Evolutionary conservation across 1,139 yeast genomes (phyloP), one percentile per base, ranked within the genome.

Genomic region (Yamadazyma sp.): DNA sequence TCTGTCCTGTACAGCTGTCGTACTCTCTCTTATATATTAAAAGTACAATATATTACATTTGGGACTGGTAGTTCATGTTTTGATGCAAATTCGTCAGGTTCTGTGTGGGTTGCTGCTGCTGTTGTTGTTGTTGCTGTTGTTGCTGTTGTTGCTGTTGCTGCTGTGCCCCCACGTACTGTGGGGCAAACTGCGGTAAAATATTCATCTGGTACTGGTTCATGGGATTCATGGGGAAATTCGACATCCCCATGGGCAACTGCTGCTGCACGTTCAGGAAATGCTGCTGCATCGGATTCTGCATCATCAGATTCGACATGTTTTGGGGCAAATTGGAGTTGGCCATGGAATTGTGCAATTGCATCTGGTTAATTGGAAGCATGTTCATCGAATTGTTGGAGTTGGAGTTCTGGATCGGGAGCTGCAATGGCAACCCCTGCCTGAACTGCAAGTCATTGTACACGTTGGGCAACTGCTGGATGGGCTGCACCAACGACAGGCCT

Each of bases 371-470:
- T 21, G 26, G 25, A 22, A 31, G 21, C 37, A 36, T 33, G n/a
- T 35, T 29, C 29, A 31, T 26, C 15, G 18, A 29, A 23, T 18
- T 43, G 34, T 27, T 31, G 3, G 25, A 12, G 12, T 34, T 29
- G 9, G 11, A 12, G 12, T 27, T 31, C 17, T 16, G 29, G 8
- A 32, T 29, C 7, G 39, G 39, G 12, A 37, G 17, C 12, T 37
- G 40, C 9, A 38, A 16, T 10, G 41, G 41, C 5, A 38, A 10
- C 11, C 33, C 33, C 24, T 38, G 41, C 20, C 41, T 35, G 13
- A 40, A 27, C 31, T 36, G 43, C 34, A 40, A 30, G 12, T 40
- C 37, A 20, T 37, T 28, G 23, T 40, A 40, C 29, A 40, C 33
- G 23, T 39, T 39, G 5, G 43, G 43, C n/a, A 35, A 13, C 16